Evolutionary conservation across 495 filamentous ascomycete genomes (phyloP).

Genomic region (Jackrogersella multiformis): DNA sequence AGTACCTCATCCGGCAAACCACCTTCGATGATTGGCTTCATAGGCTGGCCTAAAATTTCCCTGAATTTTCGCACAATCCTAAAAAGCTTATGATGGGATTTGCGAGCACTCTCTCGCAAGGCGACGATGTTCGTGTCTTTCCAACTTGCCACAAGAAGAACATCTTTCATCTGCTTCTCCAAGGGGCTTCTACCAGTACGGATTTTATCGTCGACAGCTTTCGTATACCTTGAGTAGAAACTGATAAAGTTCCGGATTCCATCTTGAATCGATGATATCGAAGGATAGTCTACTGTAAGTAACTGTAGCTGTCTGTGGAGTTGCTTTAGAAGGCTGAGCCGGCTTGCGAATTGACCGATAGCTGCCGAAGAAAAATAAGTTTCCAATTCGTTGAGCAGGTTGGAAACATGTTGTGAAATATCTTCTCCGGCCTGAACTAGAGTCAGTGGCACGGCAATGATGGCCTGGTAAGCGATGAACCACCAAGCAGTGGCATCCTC

Average conservation of each 20-base stretch:
- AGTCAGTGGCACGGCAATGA: slow-evolving; percentile 77
- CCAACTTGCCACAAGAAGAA: slow-evolving; percentile 90
- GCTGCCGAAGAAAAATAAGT: slow-evolving; percentile 77
- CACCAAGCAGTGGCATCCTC: slow-evolving; percentile 89
- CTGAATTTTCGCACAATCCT: slow-evolving; percentile 91
- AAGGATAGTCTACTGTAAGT: slow-evolving; percentile 63
- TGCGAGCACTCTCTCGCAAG: slow-evolving; percentile 83
- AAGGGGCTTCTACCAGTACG: slow-evolving; percentile 68
- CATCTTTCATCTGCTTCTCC: slow-evolving; percentile 87
- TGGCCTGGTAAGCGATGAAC: slow-evolving; percentile 92
- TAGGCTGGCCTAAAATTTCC: slow-evolving; percentile 73
- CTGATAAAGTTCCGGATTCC: slow-evolving; percentile 80
- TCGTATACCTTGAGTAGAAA: slow-evolving; percentile 74
- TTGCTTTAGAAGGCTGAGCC: slow-evolving; percentile 75
- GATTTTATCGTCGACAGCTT: slow-evolving; percentile 68
- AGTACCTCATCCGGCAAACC: slow-evolving; percentile 67
- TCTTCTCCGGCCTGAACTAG: slow-evolving; percentile 64
- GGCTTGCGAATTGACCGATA: slow-evolving; percentile 78
- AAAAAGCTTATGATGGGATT: slow-evolving; percentile 91
- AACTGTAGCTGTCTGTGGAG: slow-evolving; percentile 71
- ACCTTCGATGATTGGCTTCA: slow-evolving; percentile 68
- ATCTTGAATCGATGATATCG: slow-evolving; percentile 61
- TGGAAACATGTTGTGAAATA: slow-evolving; percentile 68
- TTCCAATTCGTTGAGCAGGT: slow-evolving; percentile 75
- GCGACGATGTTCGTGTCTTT: slow-evolving; percentile 94